Base-by-base conservation (phyloP, 2,329 filamentous ascomycete genomes). In the Neocatenulostroma microsporum region DNA sequence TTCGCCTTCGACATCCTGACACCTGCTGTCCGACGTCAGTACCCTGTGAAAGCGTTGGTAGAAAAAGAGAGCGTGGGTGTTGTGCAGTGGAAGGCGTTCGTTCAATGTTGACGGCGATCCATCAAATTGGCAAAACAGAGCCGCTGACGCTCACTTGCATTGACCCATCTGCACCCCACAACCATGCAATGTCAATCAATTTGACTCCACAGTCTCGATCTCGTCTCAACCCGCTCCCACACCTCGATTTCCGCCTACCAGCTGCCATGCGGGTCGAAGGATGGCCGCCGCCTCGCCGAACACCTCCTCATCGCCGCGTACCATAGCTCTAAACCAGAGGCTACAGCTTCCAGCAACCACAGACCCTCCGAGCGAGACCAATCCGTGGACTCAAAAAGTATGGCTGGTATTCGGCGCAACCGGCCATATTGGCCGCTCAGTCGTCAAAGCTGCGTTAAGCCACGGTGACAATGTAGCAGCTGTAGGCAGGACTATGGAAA, bases 401-500 rank as follows among this genome's bases (percentile, higher is more conserved):
- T 96, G 89, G 89, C 78, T 96, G 57, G 85, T 96, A 37, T 98
- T 95, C 62, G 91, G 91, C 32, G 88, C 86, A 32, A 95, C 88
- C n/a, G 91, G 91, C 38, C 91, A 98, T 55, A 94, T 96, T 72
- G 91, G 91, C 41, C 81, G 86, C 35, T 93, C 84, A 6, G 76
- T 96, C 14, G 84, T 89, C 41, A 89, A 91, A 54, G 78, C 76
- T 37, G 86, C 84, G 12, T 72, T 96, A 15, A 70, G 76, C 12
- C 82, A 86, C 50, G 82, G 82, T 49, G 91, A 98, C 58, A 72
- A 80, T 34, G 89, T 95, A 39, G 80, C 81, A 3, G 86, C 86
- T 5, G 88, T 95, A 8, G 91, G 91, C 7, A 80, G 85, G 45
- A 80, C 80, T 11, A 78, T 83, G 52, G 84, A 94, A 63, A 84